These are phyloP conservation scores for Astragalus glycyphyllos DNA, from an alignment of 306 rosid genomes.

Conservation along the genomic window DNA sequence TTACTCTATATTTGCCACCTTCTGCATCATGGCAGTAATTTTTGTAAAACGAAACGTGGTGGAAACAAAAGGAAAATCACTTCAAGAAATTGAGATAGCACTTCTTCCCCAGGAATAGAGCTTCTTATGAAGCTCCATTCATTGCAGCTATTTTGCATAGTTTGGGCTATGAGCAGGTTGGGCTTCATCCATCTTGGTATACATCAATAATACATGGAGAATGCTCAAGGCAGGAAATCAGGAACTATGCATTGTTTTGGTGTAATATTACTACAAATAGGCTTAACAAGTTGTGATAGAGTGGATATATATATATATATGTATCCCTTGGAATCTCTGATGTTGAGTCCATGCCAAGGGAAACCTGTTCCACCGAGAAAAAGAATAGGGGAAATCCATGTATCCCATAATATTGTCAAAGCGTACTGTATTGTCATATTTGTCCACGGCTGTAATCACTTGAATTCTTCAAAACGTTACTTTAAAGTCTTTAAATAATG, in stretches of 20 bases:
- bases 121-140: constrained; percentile 19
- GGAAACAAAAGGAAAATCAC: constrained; percentile 97
- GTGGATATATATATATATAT: background rate
- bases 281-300: constrained; percentile 22
- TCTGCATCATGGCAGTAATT: constrained; percentile 78
- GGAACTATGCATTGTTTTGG: constrained; percentile 30
- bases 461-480: constrained; percentile 3
- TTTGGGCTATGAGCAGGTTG: constrained; percentile 26
- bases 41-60: constrained; percentile 88
- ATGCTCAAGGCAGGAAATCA: constrained; percentile 40
- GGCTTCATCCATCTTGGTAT: constrained; percentile 1
- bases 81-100: constrained; percentile 97
- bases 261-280: constrained; percentile 16
- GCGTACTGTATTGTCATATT: background rate
- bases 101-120: constrained; percentile 85
- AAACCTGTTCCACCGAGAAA: constrained; percentile 15
- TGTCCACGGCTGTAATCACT: background rate
- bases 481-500: background rate
- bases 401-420: background rate
- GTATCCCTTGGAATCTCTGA: constrained; percentile 22
- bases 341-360: constrained; percentile 24
- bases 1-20: constrained; percentile 76
- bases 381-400: background rate
- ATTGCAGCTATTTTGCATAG: constrained; percentile 21
- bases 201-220: constrained; percentile 31